Base-by-base conservation (phyloP, 352 stramenopile genomes). In the Phytophthora capsici region DNA sequence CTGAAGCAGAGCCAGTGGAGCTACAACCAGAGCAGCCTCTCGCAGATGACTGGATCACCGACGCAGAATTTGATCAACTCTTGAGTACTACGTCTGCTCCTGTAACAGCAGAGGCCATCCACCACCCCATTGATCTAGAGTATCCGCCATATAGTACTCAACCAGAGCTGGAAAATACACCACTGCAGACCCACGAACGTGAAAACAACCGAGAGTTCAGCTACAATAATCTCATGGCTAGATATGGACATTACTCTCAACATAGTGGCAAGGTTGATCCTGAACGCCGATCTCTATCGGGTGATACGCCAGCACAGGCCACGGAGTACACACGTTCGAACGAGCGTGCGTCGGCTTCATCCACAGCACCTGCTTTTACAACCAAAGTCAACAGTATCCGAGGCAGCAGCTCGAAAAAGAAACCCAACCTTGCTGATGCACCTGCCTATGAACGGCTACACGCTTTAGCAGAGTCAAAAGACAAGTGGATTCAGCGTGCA, bases 221-320 rank as follows among this genome's bases (percentile, higher is more conserved):
- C 45, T 94, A 93, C 69, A 88, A 90, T 44, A 77, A 71, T 49
- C 70, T 94, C 19, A 80, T 90, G 71, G 82, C 84, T 49, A 88
- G 89, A 45, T 94, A 91, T 66, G 83, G 82, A 1, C 81, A 90
- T 53, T 88, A 89, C 58, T 85, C 76, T 4, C 81, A 84, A 36
- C 80, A 89, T 70, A 90, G 68, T 58, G 82, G 71, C 50, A 88
- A 88, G 32, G 73, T 89, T 17, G 71, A 88, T 36, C 51, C 45
- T 13, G 47, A 60, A 43, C 60, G 59, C 40, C 34, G 48, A 56
- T 37, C 60, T 40, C 41, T 38, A 19, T 62, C 52, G 9, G 50
- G 47, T n/a, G 76, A 84, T 20, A 46, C 59, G 14, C 57, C 80
- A 55, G 75, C 68, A 3, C 70, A 87, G 20, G 40, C 74, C 9